These are phyloP conservation scores for Paramecium pentaurelia DNA, from an alignment of 73 alveolate genomes.

Conservation along the genomic window DNA sequence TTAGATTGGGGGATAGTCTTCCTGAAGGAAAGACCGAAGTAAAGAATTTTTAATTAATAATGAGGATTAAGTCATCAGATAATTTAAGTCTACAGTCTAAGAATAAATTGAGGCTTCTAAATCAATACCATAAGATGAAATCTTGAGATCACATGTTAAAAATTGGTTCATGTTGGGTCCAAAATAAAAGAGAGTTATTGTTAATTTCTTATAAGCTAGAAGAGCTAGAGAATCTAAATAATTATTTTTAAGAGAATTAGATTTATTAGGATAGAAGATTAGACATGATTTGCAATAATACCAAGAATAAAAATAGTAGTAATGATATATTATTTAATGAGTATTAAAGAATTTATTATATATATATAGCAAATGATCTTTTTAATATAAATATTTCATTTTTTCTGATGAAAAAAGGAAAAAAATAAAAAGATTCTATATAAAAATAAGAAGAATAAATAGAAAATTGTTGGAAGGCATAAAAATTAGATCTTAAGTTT, in stretches of 20 bases:
- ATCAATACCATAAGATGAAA: conserved; percentile 56
- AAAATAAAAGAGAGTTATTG: conserved; percentile 59
- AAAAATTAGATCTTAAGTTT: neutral
- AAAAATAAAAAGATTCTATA: neutral
- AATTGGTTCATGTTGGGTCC: conserved; percentile 58
- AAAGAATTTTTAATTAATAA: neutral
- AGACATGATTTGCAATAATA: conserved; percentile 42
- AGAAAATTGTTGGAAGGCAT: neutral
- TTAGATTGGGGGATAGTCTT: neutral
- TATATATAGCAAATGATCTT: neutral
- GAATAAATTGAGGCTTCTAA: conserved; percentile 27
- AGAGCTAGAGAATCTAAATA: conserved; percentile 58
- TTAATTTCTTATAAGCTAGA: conserved; percentile 57
- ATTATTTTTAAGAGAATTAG: conserved; percentile 49
- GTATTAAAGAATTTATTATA: neutral
- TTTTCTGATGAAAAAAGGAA: neutral
- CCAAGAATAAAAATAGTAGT: neutral
- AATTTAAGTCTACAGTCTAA: conserved; percentile 43
- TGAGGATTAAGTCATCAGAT: conserved; percentile 51
- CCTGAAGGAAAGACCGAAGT: conserved; percentile 27
- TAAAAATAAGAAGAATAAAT: neutral
- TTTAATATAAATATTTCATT: neutral
- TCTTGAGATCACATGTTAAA: conserved; percentile 55
- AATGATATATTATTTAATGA: neutral
- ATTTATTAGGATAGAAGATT: conserved; percentile 50